A percentile compares a stretch with the other conserved stretches of the same genome.
phyloP scores from a whole-genome alignment of 768 basidiomycete species.

The Boletus tylopilopsis region DNA sequence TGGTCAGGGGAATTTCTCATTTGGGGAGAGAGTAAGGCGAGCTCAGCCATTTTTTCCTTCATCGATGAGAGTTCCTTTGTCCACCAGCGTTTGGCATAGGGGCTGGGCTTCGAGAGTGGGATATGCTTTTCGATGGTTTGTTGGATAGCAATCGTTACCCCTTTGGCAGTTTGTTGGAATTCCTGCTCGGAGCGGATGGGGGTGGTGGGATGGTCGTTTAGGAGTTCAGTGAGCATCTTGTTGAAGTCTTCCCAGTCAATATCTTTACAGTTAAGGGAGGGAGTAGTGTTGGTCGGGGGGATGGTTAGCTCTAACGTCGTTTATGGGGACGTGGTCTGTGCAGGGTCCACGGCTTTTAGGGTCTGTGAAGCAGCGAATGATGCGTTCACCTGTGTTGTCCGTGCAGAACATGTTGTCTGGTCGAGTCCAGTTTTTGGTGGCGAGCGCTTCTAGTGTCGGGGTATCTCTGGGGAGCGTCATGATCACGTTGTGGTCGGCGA shows the following conservation, averaged over 20 bases:
- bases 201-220: not conserved
- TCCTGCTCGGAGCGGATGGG: not conserved
- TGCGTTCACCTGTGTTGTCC: rapidly evolving
- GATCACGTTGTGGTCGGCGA: constrained; percentile 22
- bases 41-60: not conserved
- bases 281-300: too few species aligned
- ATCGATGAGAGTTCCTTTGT: not conserved
- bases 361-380: not conserved
- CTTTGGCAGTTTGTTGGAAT: not conserved
- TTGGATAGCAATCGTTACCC: not conserved
- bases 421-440: constrained; percentile 26
- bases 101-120: not conserved
- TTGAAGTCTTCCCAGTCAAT: not conserved
- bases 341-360: rapidly evolving
- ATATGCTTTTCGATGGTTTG: not conserved
- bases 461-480: constrained; percentile 33
- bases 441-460: constrained; percentile 32
- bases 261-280: too few species aligned
- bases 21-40: not conserved
- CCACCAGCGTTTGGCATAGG: not conserved
- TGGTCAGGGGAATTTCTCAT: not conserved
- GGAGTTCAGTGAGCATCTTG: not conserved
- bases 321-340: constrained; percentile 18
- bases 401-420: constrained; percentile 16
- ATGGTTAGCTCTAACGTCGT: too few species aligned